phyloP scores from a whole-genome alignment of 495 filamentous ascomycete species.

The Xylaria telfairii region DNA sequence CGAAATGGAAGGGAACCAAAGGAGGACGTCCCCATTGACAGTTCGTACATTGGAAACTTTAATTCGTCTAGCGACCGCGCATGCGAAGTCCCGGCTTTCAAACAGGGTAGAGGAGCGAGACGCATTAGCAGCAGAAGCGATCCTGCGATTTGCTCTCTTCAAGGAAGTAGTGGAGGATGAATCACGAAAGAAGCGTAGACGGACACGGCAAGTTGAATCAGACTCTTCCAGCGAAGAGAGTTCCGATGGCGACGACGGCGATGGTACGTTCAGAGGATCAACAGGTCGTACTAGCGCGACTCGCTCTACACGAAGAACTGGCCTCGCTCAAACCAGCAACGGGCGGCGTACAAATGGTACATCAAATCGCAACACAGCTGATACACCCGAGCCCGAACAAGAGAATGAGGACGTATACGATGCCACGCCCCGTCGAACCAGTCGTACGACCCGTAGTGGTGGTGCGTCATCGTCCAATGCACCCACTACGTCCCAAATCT shows the following conservation, averaged over 20 bases:
- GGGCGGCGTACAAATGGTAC: constrained; percentile 35
- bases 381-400: constrained; percentile 33
- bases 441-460: constrained; percentile 40
- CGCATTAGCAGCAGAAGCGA: constrained; percentile 84
- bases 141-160: constrained; percentile 95
- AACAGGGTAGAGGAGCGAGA: constrained; percentile 93
- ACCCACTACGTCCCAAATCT: constrained; percentile 43
- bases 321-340: constrained; percentile 36
- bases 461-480: constrained; percentile 38
- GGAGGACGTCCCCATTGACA: constrained; percentile 93
- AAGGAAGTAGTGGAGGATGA: constrained; percentile 94
- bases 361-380: constrained; percentile 26
- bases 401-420: constrained; percentile 48
- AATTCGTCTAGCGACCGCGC: constrained; percentile 94
- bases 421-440: constrained; percentile 47
- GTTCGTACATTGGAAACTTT: constrained; percentile 97
- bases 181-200: constrained; percentile 74
- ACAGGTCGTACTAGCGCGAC: constrained; percentile 32
- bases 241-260: constrained; percentile 44
- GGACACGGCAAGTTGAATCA: constrained; percentile 51
- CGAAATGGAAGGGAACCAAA: constrained; percentile 90
- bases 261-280: constrained; percentile 35
- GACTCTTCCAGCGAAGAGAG: constrained; percentile 46
- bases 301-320: constrained; percentile 37
- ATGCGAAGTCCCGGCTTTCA: constrained; percentile 91